Evolutionary conservation across 495 filamentous ascomycete species (phyloP).

Genomic region (Daldinia vernicosa): DNA sequence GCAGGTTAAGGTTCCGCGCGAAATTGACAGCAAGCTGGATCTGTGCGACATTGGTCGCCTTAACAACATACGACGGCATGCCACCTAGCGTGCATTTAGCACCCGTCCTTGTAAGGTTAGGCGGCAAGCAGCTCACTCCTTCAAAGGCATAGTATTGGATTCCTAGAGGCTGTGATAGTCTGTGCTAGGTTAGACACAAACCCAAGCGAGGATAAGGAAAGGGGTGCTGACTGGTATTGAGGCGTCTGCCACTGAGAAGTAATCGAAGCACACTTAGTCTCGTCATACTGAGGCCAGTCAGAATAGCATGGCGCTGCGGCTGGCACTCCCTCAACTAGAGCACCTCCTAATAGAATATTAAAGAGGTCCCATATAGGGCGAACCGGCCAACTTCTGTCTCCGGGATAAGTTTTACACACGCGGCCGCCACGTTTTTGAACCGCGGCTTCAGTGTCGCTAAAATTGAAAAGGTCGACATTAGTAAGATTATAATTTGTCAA

Average conservation of each 20-base stretch:
- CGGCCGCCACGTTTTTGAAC: not conserved
- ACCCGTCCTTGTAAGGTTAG: conserved; percentile 31
- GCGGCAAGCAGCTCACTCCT: conserved; percentile 35
- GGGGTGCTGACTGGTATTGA: conserved; percentile 22
- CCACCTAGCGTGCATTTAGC: conserved; percentile 59
- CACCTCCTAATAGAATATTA: conserved; percentile 36
- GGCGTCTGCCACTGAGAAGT: conserved; percentile 40
- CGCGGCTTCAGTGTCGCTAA: not conserved
- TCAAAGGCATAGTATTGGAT: conserved; percentile 35
- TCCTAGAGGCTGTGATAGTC: conserved; percentile 29
- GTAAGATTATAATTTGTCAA: conserved; percentile 35
- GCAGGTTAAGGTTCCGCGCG: conserved; percentile 61
- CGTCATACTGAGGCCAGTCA: conserved; percentile 56
- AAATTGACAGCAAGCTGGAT: conserved; percentile 65
- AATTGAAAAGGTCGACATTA: not conserved
- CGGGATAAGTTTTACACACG: not conserved
- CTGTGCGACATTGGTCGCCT: conserved; percentile 55
- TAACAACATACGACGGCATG: conserved; percentile 60
- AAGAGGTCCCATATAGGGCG: not conserved
- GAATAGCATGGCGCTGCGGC: conserved; percentile 62
- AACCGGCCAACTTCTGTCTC: not conserved
- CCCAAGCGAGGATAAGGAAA: not conserved
- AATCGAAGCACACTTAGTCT: conserved; percentile 52
- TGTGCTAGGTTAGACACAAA: conserved; percentile 5
- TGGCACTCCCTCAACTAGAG: conserved; percentile 62